A percentile compares a stretch with the other conserved stretches of the same genome.
phyloP scores from a whole-genome alignment of 139 green algal genomes.

The Zygnema cylindricum region DNA sequence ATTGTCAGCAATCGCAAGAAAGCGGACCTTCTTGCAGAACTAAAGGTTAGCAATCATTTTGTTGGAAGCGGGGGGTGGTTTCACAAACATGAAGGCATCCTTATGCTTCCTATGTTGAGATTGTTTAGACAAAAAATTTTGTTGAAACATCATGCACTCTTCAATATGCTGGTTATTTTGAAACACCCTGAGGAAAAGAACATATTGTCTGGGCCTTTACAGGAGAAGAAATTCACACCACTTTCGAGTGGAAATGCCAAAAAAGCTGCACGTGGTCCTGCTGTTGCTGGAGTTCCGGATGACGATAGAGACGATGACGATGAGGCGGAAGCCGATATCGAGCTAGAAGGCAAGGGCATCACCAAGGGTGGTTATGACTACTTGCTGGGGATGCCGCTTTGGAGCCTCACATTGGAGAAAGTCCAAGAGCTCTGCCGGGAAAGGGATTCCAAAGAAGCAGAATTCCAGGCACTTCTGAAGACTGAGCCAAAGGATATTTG shows the following conservation, averaged over 20 bases:
- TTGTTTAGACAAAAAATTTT: not conserved
- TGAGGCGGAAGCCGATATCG: not conserved
- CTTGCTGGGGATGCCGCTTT: constrained; percentile 94
- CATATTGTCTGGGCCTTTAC: constrained; percentile 6
- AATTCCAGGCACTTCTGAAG: constrained; percentile 10
- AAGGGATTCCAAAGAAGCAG: constrained; percentile 36
- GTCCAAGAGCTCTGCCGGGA: constrained; percentile 67
- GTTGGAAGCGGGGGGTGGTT: too few relatives aligned
- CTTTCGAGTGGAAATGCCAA: not conserved
- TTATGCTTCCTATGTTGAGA: not conserved
- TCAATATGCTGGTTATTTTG: constrained; percentile 4
- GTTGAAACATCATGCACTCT: too few relatives aligned
- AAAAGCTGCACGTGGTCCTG: not conserved
- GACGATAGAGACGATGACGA: not conserved
- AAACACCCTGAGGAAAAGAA: not conserved
- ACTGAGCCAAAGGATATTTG: constrained; percentile 38
- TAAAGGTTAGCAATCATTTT: constrained; percentile 66
- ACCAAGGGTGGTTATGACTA: constrained; percentile 85
- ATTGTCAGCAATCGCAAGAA: constrained; percentile 86
- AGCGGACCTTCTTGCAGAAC: constrained; percentile 83
- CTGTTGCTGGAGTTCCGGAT: not conserved
- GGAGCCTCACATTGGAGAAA: constrained; percentile 92
- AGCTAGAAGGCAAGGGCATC: not conserved
- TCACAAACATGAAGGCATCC: too few relatives aligned
- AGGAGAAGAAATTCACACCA: constrained; percentile 40